Percentiles rank a stretch among this genome's conserved stretches.
Evolutionary conservation across 1,139 yeast species (phyloP).

Genomic region (Pichia sp.): DNA sequence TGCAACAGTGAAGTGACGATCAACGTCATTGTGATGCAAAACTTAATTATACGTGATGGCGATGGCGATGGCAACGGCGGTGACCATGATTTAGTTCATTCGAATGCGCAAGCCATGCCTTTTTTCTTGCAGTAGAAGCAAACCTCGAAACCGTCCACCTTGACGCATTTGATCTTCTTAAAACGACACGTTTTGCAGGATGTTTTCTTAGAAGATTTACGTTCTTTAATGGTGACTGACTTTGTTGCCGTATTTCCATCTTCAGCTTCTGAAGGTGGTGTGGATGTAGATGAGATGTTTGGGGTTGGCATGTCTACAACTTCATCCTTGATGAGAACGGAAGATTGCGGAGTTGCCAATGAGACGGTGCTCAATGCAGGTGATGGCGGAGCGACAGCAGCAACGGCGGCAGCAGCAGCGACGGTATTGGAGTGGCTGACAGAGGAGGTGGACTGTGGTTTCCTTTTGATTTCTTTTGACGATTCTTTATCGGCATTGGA

Average conservation of each 20-base stretch:
- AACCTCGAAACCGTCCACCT: slow-evolving; percentile 17
- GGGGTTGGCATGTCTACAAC: too few relatives aligned
- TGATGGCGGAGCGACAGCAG: not conserved
- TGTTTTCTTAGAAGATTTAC: slow-evolving; percentile 23
- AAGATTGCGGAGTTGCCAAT: not conserved
- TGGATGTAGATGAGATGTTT: not conserved
- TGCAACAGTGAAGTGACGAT: too few relatives aligned
- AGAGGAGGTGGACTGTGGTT: too few relatives aligned
- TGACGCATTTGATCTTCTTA: slow-evolving; percentile 28
- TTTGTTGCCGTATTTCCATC: not conserved
- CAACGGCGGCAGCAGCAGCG: too few relatives aligned
- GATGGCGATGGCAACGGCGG: not conserved
- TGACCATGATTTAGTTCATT: not conserved
- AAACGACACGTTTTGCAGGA: slow-evolving; percentile 27
- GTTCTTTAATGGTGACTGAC: not conserved
- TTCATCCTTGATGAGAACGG: too few relatives aligned
- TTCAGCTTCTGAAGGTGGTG: not conserved
- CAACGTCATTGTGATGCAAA: too few relatives aligned
- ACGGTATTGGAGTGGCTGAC: too few relatives aligned
- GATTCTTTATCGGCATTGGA: too few relatives aligned
- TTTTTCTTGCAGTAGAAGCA: slow-evolving; percentile 26
- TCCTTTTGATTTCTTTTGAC: too few relatives aligned
- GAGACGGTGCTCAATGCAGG: not conserved
- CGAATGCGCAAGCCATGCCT: slow-evolving; percentile 12
- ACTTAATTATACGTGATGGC: too few relatives aligned